Conservation (phyloP, 2,329 filamentous ascomycete genomes). For the Blastomyces parvus region DNA sequence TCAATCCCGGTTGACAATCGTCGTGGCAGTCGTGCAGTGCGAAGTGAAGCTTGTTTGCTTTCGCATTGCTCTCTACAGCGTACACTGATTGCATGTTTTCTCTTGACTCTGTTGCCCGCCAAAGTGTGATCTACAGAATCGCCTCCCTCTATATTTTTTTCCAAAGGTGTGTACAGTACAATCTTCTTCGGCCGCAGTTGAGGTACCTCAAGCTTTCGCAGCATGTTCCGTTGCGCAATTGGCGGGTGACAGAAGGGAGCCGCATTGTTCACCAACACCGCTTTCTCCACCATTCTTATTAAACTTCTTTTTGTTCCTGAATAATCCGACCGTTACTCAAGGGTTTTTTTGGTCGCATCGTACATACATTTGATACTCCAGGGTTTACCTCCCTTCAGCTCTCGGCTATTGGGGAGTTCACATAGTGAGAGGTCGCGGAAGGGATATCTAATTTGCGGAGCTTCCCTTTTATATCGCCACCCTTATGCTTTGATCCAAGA, state of each 20-base stretch:
- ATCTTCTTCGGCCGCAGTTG: background rate
- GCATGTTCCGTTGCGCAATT: background rate
- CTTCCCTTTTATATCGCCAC: background rate
- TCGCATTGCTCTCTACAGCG: background rate
- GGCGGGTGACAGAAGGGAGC: background rate
- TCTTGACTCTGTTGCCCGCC: background rate
- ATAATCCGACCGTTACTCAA: background rate
- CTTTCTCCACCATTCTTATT: background rate
- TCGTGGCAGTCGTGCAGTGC: background rate
- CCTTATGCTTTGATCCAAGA: background rate
- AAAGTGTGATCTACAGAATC: background rate
- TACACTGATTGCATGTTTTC: background rate
- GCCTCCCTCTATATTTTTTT: background rate
- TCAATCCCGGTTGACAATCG: conserved; percentile 6
- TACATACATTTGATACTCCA: background rate
- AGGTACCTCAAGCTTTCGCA: conserved; percentile 1
- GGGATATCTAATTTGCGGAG: background rate
- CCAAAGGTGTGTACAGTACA: background rate
- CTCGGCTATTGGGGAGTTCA: background rate
- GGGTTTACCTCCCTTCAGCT: background rate
- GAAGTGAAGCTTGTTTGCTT: conserved; percentile 6
- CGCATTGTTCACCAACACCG: background rate
- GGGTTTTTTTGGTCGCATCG: background rate
- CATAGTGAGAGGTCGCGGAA: background rate
- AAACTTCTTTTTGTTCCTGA: background rate